phyloP scores from a whole-genome alignment of 305 asterid genomes.

The Ilex paraguariensis region DNA sequence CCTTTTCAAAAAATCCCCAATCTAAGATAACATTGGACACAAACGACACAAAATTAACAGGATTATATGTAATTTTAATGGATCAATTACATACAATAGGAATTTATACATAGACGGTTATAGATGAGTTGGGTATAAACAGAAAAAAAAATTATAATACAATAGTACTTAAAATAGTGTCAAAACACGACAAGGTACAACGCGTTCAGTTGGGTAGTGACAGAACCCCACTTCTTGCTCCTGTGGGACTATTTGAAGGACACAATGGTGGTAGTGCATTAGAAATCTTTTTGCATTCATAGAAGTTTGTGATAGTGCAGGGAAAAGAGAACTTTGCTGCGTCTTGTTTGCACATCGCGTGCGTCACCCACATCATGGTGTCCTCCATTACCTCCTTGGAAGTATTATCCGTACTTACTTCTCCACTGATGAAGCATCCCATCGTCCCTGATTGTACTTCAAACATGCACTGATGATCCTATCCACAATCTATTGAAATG shows the following conservation, averaged over 20 bases:
- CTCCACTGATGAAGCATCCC: conserved; percentile 6
- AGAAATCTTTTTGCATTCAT: conserved; percentile 14
- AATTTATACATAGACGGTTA: no score
- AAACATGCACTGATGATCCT: conserved; percentile 3
- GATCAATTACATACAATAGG: no score
- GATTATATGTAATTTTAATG: no score
- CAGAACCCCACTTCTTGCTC: conserved; percentile 18
- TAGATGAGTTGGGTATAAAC: no score
- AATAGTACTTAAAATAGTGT: no score
- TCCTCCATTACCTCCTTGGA: conserved; percentile 38
- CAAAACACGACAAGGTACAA: no score
- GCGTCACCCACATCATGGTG: conserved; percentile 44
- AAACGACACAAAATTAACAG: no score
- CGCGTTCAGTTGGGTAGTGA: conserved; percentile 7
- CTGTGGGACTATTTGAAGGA: conserved; percentile 24
- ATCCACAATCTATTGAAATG: conserved; percentile 15
- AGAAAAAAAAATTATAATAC: no score
- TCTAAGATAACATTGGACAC: conserved; percentile 2
- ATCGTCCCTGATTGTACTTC: conserved; percentile 19
- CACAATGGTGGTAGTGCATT: conserved; percentile 24
- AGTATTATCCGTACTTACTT: conserved; percentile 11
- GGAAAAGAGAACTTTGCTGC: conserved; percentile 4
- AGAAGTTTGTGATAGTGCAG: conserved; percentile 15
- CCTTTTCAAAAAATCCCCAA: not conserved
- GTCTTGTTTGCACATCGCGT: conserved; percentile 32